Conservation (phyloP, 176 grass and related monocot genomes). For the Triticum aestivum region DNA sequence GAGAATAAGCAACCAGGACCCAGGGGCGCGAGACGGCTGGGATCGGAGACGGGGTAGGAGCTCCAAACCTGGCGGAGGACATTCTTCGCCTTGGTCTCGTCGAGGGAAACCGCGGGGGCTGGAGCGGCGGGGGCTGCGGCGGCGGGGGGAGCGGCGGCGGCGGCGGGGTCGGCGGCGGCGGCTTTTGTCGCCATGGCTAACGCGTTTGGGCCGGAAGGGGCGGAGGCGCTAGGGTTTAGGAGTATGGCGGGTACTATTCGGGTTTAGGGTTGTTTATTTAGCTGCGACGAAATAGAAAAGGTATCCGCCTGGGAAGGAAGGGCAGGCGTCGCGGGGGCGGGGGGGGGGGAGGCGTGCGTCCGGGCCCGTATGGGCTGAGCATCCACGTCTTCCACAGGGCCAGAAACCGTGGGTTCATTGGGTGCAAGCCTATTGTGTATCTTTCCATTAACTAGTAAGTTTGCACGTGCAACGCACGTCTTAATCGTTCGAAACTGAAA, state of each 20-base stretch:
- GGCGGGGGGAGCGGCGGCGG: background rate
- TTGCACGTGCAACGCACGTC: too few species aligned
- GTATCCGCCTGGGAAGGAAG: too few species aligned
- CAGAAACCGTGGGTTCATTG: too few species aligned
- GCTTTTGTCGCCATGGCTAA: slow-evolving; percentile 35
- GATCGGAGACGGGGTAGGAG: background rate
- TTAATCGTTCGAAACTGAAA: too few species aligned
- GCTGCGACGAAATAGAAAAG: background rate
- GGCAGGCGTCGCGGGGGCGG: too few species aligned
- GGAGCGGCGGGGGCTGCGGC: background rate
- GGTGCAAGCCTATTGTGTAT: too few species aligned
- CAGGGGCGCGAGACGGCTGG: background rate
- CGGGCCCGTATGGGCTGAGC: too few species aligned
- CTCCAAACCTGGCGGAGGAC: slow-evolving; percentile 67
- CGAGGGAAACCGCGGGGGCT: slow-evolving; percentile 35
- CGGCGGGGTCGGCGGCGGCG: background rate
- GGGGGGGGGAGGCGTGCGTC: too few species aligned
- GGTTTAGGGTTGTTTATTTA: slow-evolving; percentile 10
- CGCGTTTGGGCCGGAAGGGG: background rate
- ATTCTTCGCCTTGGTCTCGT: slow-evolving; percentile 57
- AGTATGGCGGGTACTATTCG: slow-evolving; percentile 3
- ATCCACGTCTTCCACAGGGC: too few species aligned
- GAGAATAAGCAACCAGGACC: background rate
- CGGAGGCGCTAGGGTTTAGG: slow-evolving; percentile 53
- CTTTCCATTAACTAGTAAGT: too few species aligned